Conservation (phyloP, 306 rosid genomes). For the Astragalus glycyphyllos region DNA sequence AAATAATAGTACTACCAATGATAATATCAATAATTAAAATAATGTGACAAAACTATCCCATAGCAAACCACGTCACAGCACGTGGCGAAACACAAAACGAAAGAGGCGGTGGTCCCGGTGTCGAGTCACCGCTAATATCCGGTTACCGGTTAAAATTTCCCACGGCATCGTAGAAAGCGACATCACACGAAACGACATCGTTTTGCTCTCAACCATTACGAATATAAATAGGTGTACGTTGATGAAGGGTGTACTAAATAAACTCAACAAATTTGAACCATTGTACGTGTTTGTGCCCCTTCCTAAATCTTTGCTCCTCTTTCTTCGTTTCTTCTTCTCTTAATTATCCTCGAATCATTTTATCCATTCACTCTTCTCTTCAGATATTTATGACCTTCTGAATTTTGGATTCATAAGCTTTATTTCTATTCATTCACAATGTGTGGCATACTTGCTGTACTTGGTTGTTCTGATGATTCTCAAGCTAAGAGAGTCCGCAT, state of each 20-base stretch:
- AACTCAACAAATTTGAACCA: slow-evolving; percentile 34
- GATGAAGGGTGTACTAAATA: slow-evolving; percentile 29
- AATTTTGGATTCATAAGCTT: neutral
- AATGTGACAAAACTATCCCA: slow-evolving; percentile 36
- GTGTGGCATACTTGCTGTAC: slow-evolving; percentile 99
- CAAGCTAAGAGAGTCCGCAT: slow-evolving; percentile 92
- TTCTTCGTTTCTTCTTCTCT: neutral
- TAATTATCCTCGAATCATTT: slow-evolving; percentile 28
- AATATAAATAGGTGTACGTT: slow-evolving; percentile 59
- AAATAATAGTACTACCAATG: too few relatives aligned
- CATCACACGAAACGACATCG: slow-evolving; percentile 54
- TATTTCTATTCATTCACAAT: slow-evolving; percentile 39
- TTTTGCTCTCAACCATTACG: neutral
- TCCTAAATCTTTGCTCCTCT: neutral
- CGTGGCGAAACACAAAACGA: slow-evolving; percentile 45
- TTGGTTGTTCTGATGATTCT: slow-evolving; percentile 87
- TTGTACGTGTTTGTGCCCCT: slow-evolving; percentile 44
- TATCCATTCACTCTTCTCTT: neutral
- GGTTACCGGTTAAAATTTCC: slow-evolving; percentile 40
- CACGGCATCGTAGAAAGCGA: neutral
- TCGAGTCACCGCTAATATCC: slow-evolving; percentile 1
- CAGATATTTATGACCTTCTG: neutral
- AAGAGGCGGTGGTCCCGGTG: slow-evolving; percentile 50
- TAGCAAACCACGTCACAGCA: slow-evolving; percentile 44
- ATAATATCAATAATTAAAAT: neutral